Evolutionary conservation across 2,329 filamentous ascomycete genomes (phyloP).

Genomic region (Ophiobolus disseminans): DNA sequence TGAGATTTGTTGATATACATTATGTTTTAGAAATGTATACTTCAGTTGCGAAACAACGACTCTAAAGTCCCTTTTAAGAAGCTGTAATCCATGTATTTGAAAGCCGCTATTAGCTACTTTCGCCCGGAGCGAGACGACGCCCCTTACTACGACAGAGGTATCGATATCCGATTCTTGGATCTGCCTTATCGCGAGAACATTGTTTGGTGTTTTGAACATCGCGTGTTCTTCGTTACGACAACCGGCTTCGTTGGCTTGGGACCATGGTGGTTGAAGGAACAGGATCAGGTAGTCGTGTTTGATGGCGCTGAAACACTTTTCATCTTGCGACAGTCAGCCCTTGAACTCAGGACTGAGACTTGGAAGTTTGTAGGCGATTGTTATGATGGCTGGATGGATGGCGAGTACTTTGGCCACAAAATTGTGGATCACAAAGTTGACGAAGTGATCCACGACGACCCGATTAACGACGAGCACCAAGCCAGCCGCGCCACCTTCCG

Average conservation of each 20-base stretch:
- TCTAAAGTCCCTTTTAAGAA: too few species aligned
- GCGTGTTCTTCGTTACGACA: neutral
- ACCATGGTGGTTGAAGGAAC: neutral
- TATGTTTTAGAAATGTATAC: too few species aligned
- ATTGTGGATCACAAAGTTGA: neutral
- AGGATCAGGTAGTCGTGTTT: neutral
- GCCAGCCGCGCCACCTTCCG: too few species aligned
- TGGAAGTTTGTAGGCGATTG: constrained; percentile 2
- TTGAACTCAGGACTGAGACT: too few species aligned
- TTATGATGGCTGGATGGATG: constrained; percentile 3
- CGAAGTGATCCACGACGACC: neutral
- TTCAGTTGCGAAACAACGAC: too few species aligned
- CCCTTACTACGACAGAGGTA: neutral
- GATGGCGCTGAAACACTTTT: neutral
- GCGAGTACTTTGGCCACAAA: neutral
- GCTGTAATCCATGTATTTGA: too few species aligned
- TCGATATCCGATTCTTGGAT: neutral
- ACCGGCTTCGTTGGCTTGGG: neutral
- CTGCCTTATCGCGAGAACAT: neutral
- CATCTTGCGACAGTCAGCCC: neutral
- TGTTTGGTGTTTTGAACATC: neutral
- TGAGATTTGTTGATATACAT: too few species aligned
- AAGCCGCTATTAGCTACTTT: too few species aligned
- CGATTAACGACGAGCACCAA: neutral
- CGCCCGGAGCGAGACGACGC: too few species aligned